Conservation (phyloP, 2,329 filamentous ascomycete genomes). For the Plectosphaerella plurivora region DNA sequence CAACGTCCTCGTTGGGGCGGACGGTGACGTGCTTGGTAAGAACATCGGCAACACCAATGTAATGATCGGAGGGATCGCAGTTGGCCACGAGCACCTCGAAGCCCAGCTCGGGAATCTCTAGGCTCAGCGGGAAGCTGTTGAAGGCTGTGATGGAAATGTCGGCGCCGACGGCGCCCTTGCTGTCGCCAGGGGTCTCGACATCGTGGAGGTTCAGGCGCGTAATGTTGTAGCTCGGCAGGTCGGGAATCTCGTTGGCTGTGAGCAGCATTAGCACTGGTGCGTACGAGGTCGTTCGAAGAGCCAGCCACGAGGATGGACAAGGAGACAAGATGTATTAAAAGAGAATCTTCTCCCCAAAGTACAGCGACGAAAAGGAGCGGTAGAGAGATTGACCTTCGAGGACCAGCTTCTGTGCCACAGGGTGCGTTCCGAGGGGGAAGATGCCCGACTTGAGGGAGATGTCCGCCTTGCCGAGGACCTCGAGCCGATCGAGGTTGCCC, state of each 20-base stretch:
- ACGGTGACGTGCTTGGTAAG: conserved; percentile 64
- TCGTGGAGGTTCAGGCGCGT: conserved; percentile 77
- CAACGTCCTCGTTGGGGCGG: conserved; percentile 62
- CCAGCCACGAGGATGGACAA: not conserved
- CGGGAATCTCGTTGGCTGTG: conserved; percentile 66
- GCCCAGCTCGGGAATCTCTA: conserved; percentile 72
- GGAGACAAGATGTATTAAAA: conserved; percentile 12
- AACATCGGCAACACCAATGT: conserved; percentile 76
- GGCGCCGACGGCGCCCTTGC: conserved; percentile 67
- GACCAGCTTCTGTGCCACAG: conserved; percentile 67
- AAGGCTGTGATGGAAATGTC: conserved; percentile 69
- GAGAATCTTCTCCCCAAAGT: conserved; percentile 54
- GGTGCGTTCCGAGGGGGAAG: conserved; percentile 72
- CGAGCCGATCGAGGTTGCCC: conserved; percentile 67
- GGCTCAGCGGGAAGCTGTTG: conserved; percentile 74
- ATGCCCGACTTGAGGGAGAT: conserved; percentile 75
- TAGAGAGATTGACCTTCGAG: conserved; percentile 81
- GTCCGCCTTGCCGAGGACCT: conserved; percentile 67
- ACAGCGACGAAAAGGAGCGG: conserved; percentile 55
- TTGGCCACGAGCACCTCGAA: conserved; percentile 85
- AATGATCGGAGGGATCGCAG: conserved; percentile 65
- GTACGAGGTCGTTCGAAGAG: not conserved
- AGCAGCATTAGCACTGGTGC: conserved; percentile 16
- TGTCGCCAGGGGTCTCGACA: conserved; percentile 42
- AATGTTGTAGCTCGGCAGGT: conserved; percentile 78